A percentile compares a stretch with the other conserved stretches of the same genome.
Conservation (phyloP, 306 rosid genomes). For the Cucumis cinereus region DNA sequence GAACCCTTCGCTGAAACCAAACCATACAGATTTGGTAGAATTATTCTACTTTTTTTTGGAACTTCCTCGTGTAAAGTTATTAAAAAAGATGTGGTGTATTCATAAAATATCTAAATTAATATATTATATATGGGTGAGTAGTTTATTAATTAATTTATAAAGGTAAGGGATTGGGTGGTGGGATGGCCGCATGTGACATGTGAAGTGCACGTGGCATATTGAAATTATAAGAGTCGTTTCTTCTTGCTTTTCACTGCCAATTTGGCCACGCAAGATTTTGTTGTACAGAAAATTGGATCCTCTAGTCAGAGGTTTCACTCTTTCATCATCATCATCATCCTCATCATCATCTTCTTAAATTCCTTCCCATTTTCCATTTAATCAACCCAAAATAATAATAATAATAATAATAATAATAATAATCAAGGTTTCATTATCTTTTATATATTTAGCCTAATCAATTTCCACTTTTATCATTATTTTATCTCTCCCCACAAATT, state of each 20-base stretch:
- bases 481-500: too few relatives aligned
- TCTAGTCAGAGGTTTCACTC: not conserved
- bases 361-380: not conserved
- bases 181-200: not conserved
- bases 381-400: too few relatives aligned
- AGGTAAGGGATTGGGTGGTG: not conserved
- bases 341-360: too few relatives aligned
- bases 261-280: not conserved
- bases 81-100: too few relatives aligned
- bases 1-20: too few relatives aligned
- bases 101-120: not conserved
- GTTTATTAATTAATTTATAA: too few relatives aligned
- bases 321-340: not conserved
- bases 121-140: too few relatives aligned
- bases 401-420: too few relatives aligned
- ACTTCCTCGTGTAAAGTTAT: too few relatives aligned
- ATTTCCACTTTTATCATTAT: not conserved
- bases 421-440: not conserved
- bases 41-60: too few relatives aligned
- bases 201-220: slow-evolving; percentile 5
- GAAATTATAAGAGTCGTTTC: not conserved
- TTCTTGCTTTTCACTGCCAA: not conserved
- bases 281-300: slow-evolving; percentile 1
- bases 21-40: too few relatives aligned
- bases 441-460: not conserved